Evolutionary conservation across 2,329 filamentous ascomycete species (phyloP).

Genomic region (Neopestalotiopsis sp.): DNA sequence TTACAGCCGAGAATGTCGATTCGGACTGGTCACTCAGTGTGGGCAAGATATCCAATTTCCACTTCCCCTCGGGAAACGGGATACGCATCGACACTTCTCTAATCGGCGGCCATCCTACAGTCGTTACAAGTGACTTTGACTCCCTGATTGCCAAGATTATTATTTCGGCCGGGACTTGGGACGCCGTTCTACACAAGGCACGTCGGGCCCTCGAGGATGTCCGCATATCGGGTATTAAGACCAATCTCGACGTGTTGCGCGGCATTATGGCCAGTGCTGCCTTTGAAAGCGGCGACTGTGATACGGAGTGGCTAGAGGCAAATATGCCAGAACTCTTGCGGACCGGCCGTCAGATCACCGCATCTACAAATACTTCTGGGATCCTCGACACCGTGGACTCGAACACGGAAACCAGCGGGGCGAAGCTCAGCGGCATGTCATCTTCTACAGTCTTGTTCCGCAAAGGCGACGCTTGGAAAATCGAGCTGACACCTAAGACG

Average conservation of each 20-base stretch:
- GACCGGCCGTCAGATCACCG: slow-evolving; percentile 23
- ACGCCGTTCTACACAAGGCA: slow-evolving; percentile 56
- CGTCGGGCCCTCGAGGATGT: slow-evolving; percentile 60
- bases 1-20: slow-evolving; percentile 61
- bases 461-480: slow-evolving; percentile 63
- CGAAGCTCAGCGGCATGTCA: slow-evolving; percentile 1
- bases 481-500: slow-evolving; percentile 46
- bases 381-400: not conserved
- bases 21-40: slow-evolving; percentile 62
- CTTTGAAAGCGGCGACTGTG: slow-evolving; percentile 52
- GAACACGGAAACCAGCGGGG: not conserved
- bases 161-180: slow-evolving; percentile 58
- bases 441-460: slow-evolving; percentile 52
- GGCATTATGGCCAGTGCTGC: slow-evolving; percentile 56
- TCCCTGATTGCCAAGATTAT: slow-evolving; percentile 65
- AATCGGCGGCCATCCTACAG: slow-evolving; percentile 41
- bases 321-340: slow-evolving; percentile 42
- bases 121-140: slow-evolving; percentile 62
- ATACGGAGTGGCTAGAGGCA: slow-evolving; percentile 63
- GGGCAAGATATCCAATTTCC: slow-evolving; percentile 60
- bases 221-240: slow-evolving; percentile 59
- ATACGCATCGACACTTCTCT: slow-evolving; percentile 62
- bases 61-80: slow-evolving; percentile 62
- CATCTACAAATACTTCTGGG: not conserved
- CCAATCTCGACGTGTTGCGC: slow-evolving; percentile 59